These are phyloP conservation scores for Oryza brachyantha DNA, from an alignment of 176 grass and related monocot species.

Conservation along the genomic window DNA sequence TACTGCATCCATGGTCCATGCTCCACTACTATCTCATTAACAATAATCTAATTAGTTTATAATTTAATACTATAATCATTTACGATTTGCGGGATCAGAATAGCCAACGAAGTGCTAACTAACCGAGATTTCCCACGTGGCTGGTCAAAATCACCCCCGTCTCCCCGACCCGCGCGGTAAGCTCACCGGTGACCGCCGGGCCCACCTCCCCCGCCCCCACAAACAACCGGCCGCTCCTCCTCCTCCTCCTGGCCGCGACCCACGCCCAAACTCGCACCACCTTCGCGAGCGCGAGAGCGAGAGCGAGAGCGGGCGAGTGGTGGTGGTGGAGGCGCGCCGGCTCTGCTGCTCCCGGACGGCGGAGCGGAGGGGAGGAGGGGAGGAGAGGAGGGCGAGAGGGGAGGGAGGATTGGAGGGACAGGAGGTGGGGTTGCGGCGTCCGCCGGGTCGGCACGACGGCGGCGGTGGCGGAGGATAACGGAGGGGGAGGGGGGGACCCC, in stretches of 20 bases:
- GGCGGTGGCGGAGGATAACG: conserved; percentile 33
- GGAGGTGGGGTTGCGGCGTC: too few species aligned
- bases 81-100: background rate
- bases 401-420: too few species aligned
- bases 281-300: background rate
- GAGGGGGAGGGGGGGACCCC: conserved; percentile 36
- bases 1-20: too few species aligned
- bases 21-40: too few species aligned
- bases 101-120: conserved; percentile 4
- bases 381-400: background rate
- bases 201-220: conserved; percentile 19
- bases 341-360: background rate
- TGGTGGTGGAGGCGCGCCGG: background rate
- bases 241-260: conserved; percentile 35
- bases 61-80: background rate
- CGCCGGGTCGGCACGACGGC: conserved; percentile 15
- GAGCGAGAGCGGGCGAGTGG: background rate
- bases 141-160: conserved; percentile 15
- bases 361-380: background rate
- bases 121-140: conserved; percentile 33
- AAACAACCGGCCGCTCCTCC: conserved; percentile 42
- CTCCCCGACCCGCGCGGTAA: conserved; percentile 27
- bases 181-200: conserved; percentile 33
- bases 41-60: background rate
- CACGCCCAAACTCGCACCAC: conserved; percentile 31